Evolutionary conservation across 192 early-diverging fungal genomes (phyloP), one percentile per base, ranked within the genome.

Genomic region (Cetraspora pellucida): DNA sequence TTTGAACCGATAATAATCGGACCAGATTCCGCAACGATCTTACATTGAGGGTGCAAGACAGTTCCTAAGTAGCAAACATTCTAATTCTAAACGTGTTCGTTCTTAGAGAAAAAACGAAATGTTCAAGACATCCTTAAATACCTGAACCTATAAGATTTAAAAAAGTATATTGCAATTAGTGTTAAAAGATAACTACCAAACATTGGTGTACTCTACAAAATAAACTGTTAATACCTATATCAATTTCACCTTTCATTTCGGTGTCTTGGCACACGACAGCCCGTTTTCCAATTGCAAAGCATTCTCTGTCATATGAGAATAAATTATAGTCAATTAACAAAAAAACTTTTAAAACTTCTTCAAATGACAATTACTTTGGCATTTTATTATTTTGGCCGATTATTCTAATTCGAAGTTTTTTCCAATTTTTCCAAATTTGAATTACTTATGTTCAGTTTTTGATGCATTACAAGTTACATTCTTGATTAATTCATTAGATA

Each of bases 11-110:
- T 89, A 8, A 89, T 77, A 70, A 94, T 93, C 5, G 87, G 78
- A 11, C 93, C 93, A 57, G 77, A 82, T 78, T 88, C 87, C n/a
- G 86, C 87, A 69, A 87, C 81, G 10, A 94, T 84, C 63, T 81
- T 83, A 79, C 91, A 92, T 61, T 92, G 89, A 61, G 93, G 93
- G 78, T 93, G 91, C 43, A 94, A 80, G 16, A 94, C 82, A 2
- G 88, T 88, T 45, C 89, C 89, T 90, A 66, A n/a, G 54, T 37
- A 50, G 45, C 45, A 63, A 45, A 11, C 19, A 37, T 27, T 66
- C 23, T 17, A 27, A 3, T 44, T 49, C 10, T 25, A 14, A 43
- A 19, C 10, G 0, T 72, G 31, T 57, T 55, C 19, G 16, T 14
- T 25, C 25, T 70, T 21, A 2, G 49, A 23, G 3, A 17, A 3